phyloP scores from a whole-genome alignment of 1,284 basidiomycete species.

The Ceratobasidium sp. region DNA sequence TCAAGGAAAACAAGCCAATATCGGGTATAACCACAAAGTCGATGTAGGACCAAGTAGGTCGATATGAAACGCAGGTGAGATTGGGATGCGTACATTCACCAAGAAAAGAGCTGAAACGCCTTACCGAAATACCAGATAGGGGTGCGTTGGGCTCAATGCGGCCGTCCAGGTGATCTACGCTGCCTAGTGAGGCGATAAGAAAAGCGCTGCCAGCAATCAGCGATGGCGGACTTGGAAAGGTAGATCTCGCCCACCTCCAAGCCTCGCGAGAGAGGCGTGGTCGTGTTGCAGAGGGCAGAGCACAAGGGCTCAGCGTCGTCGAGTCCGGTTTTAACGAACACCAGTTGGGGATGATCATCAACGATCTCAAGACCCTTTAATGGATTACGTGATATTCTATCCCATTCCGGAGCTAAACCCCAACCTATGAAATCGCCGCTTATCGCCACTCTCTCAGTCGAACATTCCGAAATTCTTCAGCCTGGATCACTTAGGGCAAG shows the following conservation, averaged over 20 bases:
- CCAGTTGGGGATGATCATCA: slow-evolving; percentile 24
- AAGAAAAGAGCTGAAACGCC: too few species aligned
- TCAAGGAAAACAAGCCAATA: too few species aligned
- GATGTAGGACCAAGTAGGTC: background rate
- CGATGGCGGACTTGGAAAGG: background rate
- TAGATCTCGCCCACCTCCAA: background rate
- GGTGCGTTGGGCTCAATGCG: background rate
- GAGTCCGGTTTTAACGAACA: slow-evolving; percentile 33
- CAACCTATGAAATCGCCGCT: slow-evolving; percentile 14
- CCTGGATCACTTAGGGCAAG: background rate
- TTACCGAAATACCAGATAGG: background rate
- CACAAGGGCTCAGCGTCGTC: slow-evolving; percentile 11
- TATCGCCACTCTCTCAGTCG: slow-evolving; percentile 5
- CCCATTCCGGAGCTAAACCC: slow-evolving; percentile 5
- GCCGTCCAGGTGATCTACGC: background rate
- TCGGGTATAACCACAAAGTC: background rate
- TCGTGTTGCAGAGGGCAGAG: slow-evolving; percentile 22
- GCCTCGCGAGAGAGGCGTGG: slow-evolving; percentile 17
- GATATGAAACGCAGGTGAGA: too few species aligned
- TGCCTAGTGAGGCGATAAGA: background rate
- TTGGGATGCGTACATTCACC: too few species aligned
- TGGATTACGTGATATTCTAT: slow-evolving; percentile 14
- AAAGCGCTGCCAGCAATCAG: background rate
- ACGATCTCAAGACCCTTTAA: slow-evolving; percentile 30
- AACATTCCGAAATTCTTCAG: slow-evolving; percentile 3